Evolutionary conservation across 106 monocot species (phyloP).

Genomic region (Acorus gramineus): DNA sequence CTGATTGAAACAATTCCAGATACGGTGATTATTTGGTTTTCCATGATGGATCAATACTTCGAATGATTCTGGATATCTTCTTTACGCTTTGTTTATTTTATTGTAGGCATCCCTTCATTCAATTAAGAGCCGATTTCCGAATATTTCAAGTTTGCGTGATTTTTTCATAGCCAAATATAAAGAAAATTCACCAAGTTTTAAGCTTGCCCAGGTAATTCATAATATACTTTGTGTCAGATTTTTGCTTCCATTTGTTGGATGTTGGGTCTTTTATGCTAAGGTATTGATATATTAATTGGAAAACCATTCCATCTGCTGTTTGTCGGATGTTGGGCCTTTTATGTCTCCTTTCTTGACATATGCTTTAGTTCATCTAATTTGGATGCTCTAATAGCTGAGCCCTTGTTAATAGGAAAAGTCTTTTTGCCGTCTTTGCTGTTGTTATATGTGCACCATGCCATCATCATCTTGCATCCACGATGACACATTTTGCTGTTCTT

Average conservation of each 20-base stretch:
- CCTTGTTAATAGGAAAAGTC: too few species aligned
- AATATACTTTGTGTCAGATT: too few species aligned
- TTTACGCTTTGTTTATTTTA: not conserved
- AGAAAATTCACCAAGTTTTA: slow-evolving; percentile 77
- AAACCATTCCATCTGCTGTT: too few species aligned
- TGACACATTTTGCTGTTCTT: too few species aligned
- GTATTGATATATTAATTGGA: not conserved
- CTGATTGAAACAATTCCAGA: slow-evolving; percentile 98
- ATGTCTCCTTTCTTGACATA: too few species aligned
- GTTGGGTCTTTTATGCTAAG: slow-evolving; percentile 2
- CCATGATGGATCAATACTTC: not conserved
- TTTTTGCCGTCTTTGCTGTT: too few species aligned
- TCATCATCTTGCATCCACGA: too few species aligned
- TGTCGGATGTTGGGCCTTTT: too few species aligned
- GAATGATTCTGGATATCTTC: not conserved
- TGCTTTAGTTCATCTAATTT: too few species aligned
- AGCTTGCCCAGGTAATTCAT: slow-evolving; percentile 85
- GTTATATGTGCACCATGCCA: too few species aligned
- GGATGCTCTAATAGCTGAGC: too few species aligned
- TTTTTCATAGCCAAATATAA: slow-evolving; percentile 89
- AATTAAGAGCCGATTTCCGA: slow-evolving; percentile 85
- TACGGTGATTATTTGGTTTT: slow-evolving; percentile 43
- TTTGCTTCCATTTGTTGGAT: too few species aligned
- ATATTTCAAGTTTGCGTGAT: slow-evolving; percentile 85
- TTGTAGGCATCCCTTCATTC: slow-evolving; percentile 93